phyloP scores from a whole-genome alignment of 257 asterid species.

The Solanum lignicaule region DNA sequence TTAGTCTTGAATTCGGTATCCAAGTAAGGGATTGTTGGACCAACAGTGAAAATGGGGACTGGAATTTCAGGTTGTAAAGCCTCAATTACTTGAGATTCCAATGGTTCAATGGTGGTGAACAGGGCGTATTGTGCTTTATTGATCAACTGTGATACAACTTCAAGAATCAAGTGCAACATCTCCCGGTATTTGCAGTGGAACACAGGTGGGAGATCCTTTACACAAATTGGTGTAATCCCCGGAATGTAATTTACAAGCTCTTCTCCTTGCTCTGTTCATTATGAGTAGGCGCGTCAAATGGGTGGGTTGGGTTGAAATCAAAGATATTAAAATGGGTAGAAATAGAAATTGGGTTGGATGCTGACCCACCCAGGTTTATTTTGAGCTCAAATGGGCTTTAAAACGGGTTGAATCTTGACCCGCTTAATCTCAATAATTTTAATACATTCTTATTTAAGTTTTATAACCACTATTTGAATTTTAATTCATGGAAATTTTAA shows the following conservation, averaged over 20 bases:
- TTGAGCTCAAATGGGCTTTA: too few relatives aligned
- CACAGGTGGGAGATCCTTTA: constrained; percentile 38
- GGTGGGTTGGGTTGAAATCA: too few relatives aligned
- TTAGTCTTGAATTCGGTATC: background rate
- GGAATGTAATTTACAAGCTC: constrained; percentile 35
- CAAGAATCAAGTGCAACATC: constrained; percentile 10
- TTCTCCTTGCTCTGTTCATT: constrained; percentile 29
- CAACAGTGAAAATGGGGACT: constrained; percentile 44
- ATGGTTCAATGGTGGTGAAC: constrained; percentile 31
- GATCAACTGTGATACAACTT: background rate
- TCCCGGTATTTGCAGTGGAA: constrained; percentile 13
- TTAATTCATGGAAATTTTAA: too few relatives aligned
- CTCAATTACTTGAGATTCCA: constrained; percentile 36
- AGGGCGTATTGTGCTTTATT: constrained; percentile 33
- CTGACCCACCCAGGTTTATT: too few relatives aligned
- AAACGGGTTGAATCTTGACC: too few relatives aligned
- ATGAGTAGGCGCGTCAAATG: background rate
- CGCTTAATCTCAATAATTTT: too few relatives aligned
- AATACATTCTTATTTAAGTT: too few relatives aligned
- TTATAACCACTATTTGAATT: too few relatives aligned
- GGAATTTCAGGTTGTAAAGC: constrained; percentile 28
- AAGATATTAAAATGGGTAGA: too few relatives aligned
- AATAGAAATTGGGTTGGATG: too few relatives aligned
- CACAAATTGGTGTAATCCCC: constrained; percentile 22
- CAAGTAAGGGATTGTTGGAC: constrained; percentile 53